phyloP scores from a whole-genome alignment of 164 flowering plant genomes.

The Tetrastigma voinierianum region DNA sequence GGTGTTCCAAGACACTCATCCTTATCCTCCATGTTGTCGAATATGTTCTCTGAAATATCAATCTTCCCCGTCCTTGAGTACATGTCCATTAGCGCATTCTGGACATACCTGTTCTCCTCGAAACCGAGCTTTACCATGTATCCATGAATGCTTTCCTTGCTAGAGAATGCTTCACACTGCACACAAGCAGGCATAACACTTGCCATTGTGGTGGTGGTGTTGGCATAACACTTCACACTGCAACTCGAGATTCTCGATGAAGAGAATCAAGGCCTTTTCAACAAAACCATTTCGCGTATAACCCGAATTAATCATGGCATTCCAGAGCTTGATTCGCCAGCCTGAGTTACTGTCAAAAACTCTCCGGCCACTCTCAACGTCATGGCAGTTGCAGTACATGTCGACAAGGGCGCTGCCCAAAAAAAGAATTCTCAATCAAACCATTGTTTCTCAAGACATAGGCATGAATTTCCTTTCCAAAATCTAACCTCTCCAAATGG shows the following conservation, averaged over 20 bases:
- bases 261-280: slow-evolving; percentile 54
- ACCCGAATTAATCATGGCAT: slow-evolving; percentile 86
- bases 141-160: slow-evolving; percentile 66
- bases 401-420: slow-evolving; percentile 79
- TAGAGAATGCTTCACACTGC: slow-evolving; percentile 46
- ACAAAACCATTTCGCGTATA: slow-evolving; percentile 56
- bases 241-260: too few species aligned
- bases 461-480: slow-evolving; percentile 74
- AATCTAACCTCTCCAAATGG: slow-evolving; percentile 49
- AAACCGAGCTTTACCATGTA: slow-evolving; percentile 63
- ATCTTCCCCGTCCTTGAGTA: slow-evolving; percentile 64
- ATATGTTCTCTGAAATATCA: slow-evolving; percentile 46
- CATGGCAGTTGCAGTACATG: slow-evolving; percentile 75
- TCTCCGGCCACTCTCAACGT: slow-evolving; percentile 45
- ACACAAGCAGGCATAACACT: slow-evolving; percentile 73
- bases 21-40: slow-evolving; percentile 48
- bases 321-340: slow-evolving; percentile 56
- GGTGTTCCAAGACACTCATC: slow-evolving; percentile 86
- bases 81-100: slow-evolving; percentile 84
- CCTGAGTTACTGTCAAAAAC: slow-evolving; percentile 49
- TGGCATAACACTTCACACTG: too few species aligned
- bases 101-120: slow-evolving; percentile 53
- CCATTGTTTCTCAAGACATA: slow-evolving; percentile 48
- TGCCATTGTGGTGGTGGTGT: slow-evolving; percentile 66
- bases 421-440: slow-evolving; percentile 50